These are phyloP conservation scores for Russula sp. DNA, from an alignment of 768 basidiomycete species.

Conservation along the genomic window DNA sequence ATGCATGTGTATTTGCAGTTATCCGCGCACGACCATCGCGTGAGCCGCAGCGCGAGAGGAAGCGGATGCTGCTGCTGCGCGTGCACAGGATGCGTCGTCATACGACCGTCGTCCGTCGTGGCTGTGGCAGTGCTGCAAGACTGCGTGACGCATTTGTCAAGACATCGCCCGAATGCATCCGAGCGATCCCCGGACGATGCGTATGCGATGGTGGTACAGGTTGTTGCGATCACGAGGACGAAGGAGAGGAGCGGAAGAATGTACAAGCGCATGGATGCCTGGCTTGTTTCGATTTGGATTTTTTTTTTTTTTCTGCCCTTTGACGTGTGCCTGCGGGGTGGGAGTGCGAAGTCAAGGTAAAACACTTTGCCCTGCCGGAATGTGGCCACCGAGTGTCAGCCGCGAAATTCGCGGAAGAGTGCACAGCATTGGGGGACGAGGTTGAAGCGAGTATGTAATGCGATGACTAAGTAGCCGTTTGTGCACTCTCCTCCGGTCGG, in stretches of 20 bases:
- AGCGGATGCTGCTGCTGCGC: not conserved
- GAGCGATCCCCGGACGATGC: slow-evolving; percentile 40
- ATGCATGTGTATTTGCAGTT: slow-evolving; percentile 91
- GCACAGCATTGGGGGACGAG: not conserved
- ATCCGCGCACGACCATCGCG: slow-evolving; percentile 84
- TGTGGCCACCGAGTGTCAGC: not conserved
- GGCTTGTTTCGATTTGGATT: not conserved
- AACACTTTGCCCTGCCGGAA: not conserved
- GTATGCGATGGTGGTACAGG: not conserved
- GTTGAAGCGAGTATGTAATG: not conserved
- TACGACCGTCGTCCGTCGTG: not conserved
- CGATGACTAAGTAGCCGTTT: slow-evolving; percentile 1
- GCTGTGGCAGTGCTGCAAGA: slow-evolving; percentile 43
- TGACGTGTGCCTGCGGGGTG: not conserved
- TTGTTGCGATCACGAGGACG: not conserved
- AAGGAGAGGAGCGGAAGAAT: slow-evolving; percentile 3
- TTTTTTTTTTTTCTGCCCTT: not conserved
- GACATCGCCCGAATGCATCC: slow-evolving; percentile 39
- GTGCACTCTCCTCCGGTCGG: not conserved
- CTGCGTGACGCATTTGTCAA: slow-evolving; percentile 27
- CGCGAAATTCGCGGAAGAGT: not conserved
- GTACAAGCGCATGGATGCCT: slow-evolving; percentile 21
- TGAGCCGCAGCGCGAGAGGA: slow-evolving; percentile 57
- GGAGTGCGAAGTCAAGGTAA: not conserved
- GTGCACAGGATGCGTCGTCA: not conserved